Conservation (phyloP, 495 filamentous ascomycete species). For the Penicillium canariense region DNA sequence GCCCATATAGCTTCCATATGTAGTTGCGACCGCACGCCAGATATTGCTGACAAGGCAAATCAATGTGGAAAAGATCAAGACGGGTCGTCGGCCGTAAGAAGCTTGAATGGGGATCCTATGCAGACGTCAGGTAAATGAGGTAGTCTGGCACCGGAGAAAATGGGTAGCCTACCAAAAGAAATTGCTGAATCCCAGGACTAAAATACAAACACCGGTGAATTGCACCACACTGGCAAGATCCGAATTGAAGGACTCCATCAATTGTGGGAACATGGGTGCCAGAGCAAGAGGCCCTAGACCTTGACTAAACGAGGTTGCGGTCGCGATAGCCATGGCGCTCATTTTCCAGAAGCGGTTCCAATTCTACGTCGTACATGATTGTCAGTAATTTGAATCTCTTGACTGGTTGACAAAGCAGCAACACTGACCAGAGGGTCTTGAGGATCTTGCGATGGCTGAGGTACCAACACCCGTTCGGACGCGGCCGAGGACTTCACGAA, state of each 20-base stretch:
- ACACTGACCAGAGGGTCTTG: slow-evolving; percentile 43
- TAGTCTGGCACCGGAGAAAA: background rate
- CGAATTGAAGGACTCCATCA: slow-evolving; percentile 55
- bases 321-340: slow-evolving; percentile 45
- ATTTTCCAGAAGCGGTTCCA: slow-evolving; percentile 44
- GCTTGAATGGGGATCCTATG: slow-evolving; percentile 57
- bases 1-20: slow-evolving; percentile 61
- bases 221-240: slow-evolving; percentile 47
- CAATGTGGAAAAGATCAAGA: slow-evolving; percentile 54
- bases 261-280: slow-evolving; percentile 56
- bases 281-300: slow-evolving; percentile 58
- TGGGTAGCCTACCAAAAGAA: slow-evolving; percentile 49
- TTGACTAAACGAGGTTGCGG: slow-evolving; percentile 54
- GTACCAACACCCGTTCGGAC: slow-evolving; percentile 48
- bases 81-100: slow-evolving; percentile 57
- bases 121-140: background rate
- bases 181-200: slow-evolving; percentile 62
- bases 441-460: slow-evolving; percentile 49
- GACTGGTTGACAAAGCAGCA: background rate
- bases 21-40: slow-evolving; percentile 56
- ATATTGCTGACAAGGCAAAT: slow-evolving; percentile 57
- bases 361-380: slow-evolving; percentile 24
- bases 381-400: background rate
- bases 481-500: slow-evolving; percentile 52
- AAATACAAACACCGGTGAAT: slow-evolving; percentile 57